Evolutionary conservation across 805 yeast genomes (phyloP).

Genomic region (Kluyveromyces nonfermentans): DNA sequence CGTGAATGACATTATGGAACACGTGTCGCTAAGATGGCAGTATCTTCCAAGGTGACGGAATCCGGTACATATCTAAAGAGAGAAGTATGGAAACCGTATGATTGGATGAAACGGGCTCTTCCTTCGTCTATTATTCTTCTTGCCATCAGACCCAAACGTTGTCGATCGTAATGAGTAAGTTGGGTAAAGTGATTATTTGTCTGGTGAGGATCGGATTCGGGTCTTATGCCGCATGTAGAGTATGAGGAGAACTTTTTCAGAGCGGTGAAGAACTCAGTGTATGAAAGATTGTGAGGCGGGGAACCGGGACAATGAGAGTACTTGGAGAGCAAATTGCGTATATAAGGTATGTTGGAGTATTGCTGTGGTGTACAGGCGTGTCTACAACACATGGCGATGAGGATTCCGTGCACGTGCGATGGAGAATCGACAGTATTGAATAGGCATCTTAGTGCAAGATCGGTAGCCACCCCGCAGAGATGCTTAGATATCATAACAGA

Average conservation of each 20-base stretch:
- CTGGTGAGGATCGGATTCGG: slow-evolving; percentile 31
- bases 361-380: slow-evolving; percentile 64
- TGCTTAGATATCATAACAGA: slow-evolving; percentile 73
- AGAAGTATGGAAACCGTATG: slow-evolving; percentile 37
- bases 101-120: slow-evolving; percentile 32
- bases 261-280: slow-evolving; percentile 33
- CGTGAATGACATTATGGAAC: too few species aligned
- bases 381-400: slow-evolving; percentile 90
- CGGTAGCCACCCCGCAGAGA: slow-evolving; percentile 91
- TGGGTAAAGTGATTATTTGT: slow-evolving; percentile 38
- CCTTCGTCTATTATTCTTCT: slow-evolving; percentile 70
- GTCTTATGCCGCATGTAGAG: slow-evolving; percentile 71
- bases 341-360: slow-evolving; percentile 22
- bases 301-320: slow-evolving; percentile 26
- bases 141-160: slow-evolving; percentile 53
- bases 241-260: slow-evolving; percentile 68
- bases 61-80: slow-evolving; percentile 50
- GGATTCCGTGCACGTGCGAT: slow-evolving; percentile 40
- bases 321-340: slow-evolving; percentile 34
- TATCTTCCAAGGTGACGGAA: slow-evolving; percentile 62
- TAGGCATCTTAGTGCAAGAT: slow-evolving; percentile 63
- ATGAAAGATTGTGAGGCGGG: slow-evolving; percentile 5
- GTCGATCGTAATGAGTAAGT: slow-evolving; percentile 40
- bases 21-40: slow-evolving; percentile 35
- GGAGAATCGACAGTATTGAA: slow-evolving; percentile 28